A percentile compares a stretch with the other conserved stretches of the same genome.
These are phyloP conservation scores for Leptographium galeiforme DNA, from an alignment of 2,329 filamentous ascomycete species.

Conservation along the genomic window DNA sequence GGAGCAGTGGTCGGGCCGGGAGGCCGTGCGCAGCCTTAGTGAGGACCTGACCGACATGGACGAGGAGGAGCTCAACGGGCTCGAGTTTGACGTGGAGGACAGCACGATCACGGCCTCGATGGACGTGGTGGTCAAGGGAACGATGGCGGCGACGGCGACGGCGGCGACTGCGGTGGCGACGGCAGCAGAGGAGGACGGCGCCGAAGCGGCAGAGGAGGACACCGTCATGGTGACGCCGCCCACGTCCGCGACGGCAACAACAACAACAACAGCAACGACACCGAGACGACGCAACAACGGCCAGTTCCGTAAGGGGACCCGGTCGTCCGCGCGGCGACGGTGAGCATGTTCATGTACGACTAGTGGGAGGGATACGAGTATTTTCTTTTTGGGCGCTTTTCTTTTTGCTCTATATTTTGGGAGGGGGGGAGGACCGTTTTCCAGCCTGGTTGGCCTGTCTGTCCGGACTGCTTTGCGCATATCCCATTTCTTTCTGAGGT, in stretches of 20 bases:
- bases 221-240: neutral
- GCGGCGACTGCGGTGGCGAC: neutral
- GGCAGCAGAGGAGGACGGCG: neutral
- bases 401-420: neutral
- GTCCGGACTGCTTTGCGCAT: too few species aligned
- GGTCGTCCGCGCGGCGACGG: slow-evolving; percentile 19
- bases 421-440: too few species aligned
- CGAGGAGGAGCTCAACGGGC: slow-evolving; percentile 71
- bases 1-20: slow-evolving; percentile 57
- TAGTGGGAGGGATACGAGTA: neutral
- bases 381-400: neutral
- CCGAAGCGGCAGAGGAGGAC: neutral
- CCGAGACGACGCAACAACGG: slow-evolving; percentile 3
- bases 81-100: slow-evolving; percentile 42
- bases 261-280: neutral
- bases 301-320: slow-evolving; percentile 17
- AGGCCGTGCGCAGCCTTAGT: slow-evolving; percentile 55
- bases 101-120: slow-evolving; percentile 28
- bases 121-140: neutral
- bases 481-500: neutral
- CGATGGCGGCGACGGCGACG: neutral
- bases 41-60: slow-evolving; percentile 87
- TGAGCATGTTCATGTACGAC: slow-evolving; percentile 7
- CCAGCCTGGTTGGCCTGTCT: too few species aligned
- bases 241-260: neutral